These are phyloP conservation scores for Coemansia sp. DNA, from an alignment of 192 early-diverging fungal species.

Conservation along the genomic window DNA sequence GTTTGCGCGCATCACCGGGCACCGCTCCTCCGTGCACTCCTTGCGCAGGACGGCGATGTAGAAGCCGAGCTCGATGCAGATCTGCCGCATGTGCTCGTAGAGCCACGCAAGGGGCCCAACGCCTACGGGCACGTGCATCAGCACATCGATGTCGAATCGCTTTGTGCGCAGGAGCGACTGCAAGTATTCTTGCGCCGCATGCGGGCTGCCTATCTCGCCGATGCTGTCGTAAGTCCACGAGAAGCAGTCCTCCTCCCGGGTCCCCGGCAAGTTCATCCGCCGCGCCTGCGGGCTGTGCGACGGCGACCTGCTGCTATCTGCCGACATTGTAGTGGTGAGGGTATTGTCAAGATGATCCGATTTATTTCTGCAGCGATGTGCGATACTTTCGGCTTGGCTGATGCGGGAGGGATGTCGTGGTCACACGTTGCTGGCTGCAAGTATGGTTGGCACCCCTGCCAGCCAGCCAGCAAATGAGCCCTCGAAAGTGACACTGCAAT, in stretches of 20 bases:
- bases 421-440: too few relatives aligned
- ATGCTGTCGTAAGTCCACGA: slow-evolving; percentile 28
- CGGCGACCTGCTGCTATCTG: not conserved
- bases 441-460: too few relatives aligned
- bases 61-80: slow-evolving; percentile 83
- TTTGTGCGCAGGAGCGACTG: slow-evolving; percentile 70
- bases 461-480: too few relatives aligned
- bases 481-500: too few relatives aligned
- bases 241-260: slow-evolving; percentile 43
- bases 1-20: slow-evolving; percentile 92
- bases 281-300: not conserved
- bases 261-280: slow-evolving; percentile 39
- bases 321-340: slow-evolving; percentile 5
- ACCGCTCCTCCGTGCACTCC: slow-evolving; percentile 77
- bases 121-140: slow-evolving; percentile 66
- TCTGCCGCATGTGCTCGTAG: slow-evolving; percentile 88
- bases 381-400: too few relatives aligned
- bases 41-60: slow-evolving; percentile 69
- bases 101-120: slow-evolving; percentile 76
- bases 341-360: too few relatives aligned
- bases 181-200: slow-evolving; percentile 78
- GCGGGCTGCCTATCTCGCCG: slow-evolving; percentile 69
- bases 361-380: too few relatives aligned
- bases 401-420: too few relatives aligned
- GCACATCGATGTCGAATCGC: slow-evolving; percentile 61